A percentile compares a stretch with the other conserved stretches of the same genome.
phyloP scores from a whole-genome alignment of 352 stramenopile genomes.

The Pythium plurisporium region DNA sequence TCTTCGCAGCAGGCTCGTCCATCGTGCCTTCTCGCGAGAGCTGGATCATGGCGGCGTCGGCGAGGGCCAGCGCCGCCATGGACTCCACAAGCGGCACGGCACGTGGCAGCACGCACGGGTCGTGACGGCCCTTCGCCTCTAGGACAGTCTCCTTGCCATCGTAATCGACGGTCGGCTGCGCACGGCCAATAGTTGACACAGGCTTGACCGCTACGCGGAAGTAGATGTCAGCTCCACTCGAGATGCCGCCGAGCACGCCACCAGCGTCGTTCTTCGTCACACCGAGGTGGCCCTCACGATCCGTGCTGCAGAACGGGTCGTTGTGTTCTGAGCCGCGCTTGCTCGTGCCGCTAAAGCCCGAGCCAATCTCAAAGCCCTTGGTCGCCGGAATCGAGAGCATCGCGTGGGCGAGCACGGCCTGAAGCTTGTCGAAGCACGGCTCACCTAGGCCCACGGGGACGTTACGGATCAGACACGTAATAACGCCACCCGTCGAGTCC shows the following conservation, averaged over 20 bases:
- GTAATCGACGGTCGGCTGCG: constrained; percentile 93
- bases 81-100: constrained; percentile 97
- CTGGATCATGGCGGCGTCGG: constrained; percentile 96
- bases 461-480: constrained; percentile 96
- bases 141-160: constrained; percentile 95
- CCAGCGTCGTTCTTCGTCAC: constrained; percentile 88
- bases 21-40: constrained; percentile 81
- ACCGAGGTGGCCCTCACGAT: constrained; percentile 49
- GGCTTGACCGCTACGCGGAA: constrained; percentile 99
- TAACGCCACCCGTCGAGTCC: constrained; percentile 92
- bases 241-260: constrained; percentile 98
- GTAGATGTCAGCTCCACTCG: constrained; percentile 97
- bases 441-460: constrained; percentile 95
- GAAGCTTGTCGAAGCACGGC: constrained; percentile 99
- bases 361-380: constrained; percentile 99
- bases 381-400: constrained; percentile 98
- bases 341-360: constrained; percentile 93
- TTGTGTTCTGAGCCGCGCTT: constrained; percentile 98
- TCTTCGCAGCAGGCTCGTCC: constrained; percentile 54
- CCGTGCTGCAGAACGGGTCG: constrained; percentile 92
- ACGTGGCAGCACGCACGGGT: constrained; percentile 97
- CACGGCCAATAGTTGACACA: constrained; percentile 96
- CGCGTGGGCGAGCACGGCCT: constrained; percentile 97
- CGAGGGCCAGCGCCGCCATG: constrained; percentile 96
- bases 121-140: constrained; percentile 96